Conservation (phyloP, 805 yeast species). For the Candida parachauliodes region DNA sequence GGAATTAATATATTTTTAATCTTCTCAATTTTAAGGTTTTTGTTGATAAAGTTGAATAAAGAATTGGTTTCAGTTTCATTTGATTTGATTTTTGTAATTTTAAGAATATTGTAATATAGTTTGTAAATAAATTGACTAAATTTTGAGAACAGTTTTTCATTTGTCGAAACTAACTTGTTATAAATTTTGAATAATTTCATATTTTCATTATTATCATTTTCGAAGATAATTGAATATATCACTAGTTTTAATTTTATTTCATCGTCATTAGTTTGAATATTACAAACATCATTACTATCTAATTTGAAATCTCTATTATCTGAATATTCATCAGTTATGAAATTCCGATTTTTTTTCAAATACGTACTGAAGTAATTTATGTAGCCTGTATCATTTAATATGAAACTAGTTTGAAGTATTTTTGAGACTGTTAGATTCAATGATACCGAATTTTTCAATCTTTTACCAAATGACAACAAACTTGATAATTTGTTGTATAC, state of each 20-base stretch:
- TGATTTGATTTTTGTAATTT: slow-evolving; percentile 18
- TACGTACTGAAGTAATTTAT: slow-evolving; percentile 22
- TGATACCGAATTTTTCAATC: slow-evolving; percentile 49
- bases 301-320: slow-evolving; percentile 62
- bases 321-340: slow-evolving; percentile 9
- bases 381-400: slow-evolving; percentile 29
- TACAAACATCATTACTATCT: slow-evolving; percentile 5
- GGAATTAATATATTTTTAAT: slow-evolving; percentile 17
- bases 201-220: slow-evolving; percentile 22
- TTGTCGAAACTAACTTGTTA: slow-evolving; percentile 22
- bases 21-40: slow-evolving; percentile 29
- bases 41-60: slow-evolving; percentile 23
- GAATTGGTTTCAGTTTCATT: slow-evolving; percentile 21
- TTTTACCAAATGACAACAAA: slow-evolving; percentile 55
- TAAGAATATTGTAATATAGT: slow-evolving; percentile 24
- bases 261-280: slow-evolving; percentile 11
- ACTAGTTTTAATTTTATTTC: slow-evolving; percentile 36
- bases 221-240: slow-evolving; percentile 38
- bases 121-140: slow-evolving; percentile 27
- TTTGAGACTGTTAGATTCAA: slow-evolving; percentile 34
- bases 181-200: slow-evolving; percentile 20
- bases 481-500: slow-evolving; percentile 67
- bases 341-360: slow-evolving; percentile 14
- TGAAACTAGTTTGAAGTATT: slow-evolving; percentile 29
- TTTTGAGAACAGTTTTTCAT: slow-evolving; percentile 5